Conservation (phyloP, 2,329 filamentous ascomycete species). For the Penicillium brevicompactum region DNA sequence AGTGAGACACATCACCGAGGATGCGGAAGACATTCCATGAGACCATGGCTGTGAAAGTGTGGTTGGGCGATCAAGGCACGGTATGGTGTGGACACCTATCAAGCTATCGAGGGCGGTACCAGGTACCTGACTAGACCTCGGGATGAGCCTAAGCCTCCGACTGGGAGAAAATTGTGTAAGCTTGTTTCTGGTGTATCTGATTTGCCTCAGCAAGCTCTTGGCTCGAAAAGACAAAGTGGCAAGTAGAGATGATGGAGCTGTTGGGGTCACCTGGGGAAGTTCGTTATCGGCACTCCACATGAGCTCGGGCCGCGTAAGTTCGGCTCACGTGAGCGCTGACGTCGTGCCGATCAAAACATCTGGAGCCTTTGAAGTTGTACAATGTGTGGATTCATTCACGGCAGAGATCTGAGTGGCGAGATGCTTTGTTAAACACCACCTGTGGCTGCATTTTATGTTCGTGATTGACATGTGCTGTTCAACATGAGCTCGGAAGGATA, state of each 20-base stretch:
- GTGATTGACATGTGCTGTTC: conserved; percentile 4
- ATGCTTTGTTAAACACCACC: neutral
- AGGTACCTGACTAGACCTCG: neutral
- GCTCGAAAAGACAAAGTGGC: neutral
- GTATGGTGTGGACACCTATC: conserved; percentile 6
- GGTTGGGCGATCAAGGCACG: neutral
- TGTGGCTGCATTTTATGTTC: neutral
- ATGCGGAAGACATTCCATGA: conserved; percentile 65
- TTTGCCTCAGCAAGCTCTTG: neutral
- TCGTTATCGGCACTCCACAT: conserved; percentile 19
- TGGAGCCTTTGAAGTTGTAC: neutral
- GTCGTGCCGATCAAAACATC: conserved; percentile 6
- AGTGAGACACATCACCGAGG: conserved; percentile 80
- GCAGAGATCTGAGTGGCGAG: neutral
- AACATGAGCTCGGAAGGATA: neutral
- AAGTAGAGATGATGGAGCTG: conserved; percentile 3
- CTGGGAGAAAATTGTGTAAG: neutral
- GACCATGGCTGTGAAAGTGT: conserved; percentile 18
- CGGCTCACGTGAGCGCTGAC: conserved; percentile 27
- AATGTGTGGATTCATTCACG: neutral
- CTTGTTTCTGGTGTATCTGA: neutral
- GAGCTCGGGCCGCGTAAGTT: conserved; percentile 26
- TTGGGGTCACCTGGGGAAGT: conserved; percentile 11
- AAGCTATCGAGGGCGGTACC: conserved; percentile 3
- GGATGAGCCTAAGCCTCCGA: neutral